Percentiles rank a stretch among this genome's conserved stretches.
These are phyloP conservation scores for Pseudopyrenochaeta lycopersici DNA, from an alignment of 2,329 filamentous ascomycete species.

Conservation along the genomic window DNA sequence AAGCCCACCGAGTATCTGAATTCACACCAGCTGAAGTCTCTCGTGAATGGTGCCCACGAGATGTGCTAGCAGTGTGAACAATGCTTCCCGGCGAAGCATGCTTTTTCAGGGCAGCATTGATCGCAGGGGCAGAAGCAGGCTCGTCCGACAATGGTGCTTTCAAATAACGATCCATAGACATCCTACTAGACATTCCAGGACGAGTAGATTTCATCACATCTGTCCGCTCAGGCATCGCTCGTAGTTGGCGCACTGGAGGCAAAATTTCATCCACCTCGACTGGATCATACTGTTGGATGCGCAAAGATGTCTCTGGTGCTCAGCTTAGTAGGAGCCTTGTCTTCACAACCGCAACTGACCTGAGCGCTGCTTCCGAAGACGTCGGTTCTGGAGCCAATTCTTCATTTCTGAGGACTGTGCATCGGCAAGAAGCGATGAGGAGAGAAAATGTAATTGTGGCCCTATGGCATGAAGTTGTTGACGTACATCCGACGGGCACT, in stretches of 20 bases:
- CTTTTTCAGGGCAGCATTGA: slow-evolving; percentile 30
- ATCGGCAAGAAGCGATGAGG: neutral
- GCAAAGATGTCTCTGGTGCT: slow-evolving; percentile 14
- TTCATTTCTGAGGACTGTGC: slow-evolving; percentile 21
- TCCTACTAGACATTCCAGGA: slow-evolving; percentile 26
- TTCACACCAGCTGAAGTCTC: slow-evolving; percentile 33
- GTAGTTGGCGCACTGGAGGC: neutral
- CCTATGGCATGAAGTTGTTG: neutral
- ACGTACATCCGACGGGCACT: slow-evolving; percentile 5
- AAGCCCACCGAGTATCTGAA: slow-evolving; percentile 32
- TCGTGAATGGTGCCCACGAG: slow-evolving; percentile 14
- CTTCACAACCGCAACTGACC: slow-evolving; percentile 15
- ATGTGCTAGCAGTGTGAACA: neutral
- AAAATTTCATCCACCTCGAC: slow-evolving; percentile 2
- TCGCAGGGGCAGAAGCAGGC: slow-evolving; percentile 34
- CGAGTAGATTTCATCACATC: slow-evolving; percentile 15
- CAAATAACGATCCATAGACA: slow-evolving; percentile 38
- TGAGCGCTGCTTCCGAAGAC: slow-evolving; percentile 25
- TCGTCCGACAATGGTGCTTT: slow-evolving; percentile 37
- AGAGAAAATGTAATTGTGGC: neutral
- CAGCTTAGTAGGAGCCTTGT: slow-evolving; percentile 1
- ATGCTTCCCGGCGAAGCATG: slow-evolving; percentile 16
- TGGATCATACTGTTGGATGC: slow-evolving; percentile 14
- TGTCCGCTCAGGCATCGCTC: slow-evolving; percentile 4
- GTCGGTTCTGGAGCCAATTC: slow-evolving; percentile 29